Conservation (phyloP, 192 early-diverging fungal genomes). For the Backusella luteola region DNA sequence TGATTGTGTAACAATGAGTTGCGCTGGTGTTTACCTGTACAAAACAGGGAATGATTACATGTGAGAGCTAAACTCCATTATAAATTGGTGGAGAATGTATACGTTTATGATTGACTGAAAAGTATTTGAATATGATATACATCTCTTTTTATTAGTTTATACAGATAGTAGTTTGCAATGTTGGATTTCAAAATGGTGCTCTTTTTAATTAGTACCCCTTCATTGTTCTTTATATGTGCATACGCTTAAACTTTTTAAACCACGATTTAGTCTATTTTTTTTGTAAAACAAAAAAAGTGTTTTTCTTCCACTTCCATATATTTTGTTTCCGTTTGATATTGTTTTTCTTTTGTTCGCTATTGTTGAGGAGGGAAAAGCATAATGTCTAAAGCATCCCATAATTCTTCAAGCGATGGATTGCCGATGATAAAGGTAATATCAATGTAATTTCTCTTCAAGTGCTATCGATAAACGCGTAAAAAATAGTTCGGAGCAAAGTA, state of each 20-base stretch:
- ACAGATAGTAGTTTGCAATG: neutral
- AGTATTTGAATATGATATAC: neutral
- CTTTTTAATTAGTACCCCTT: neutral
- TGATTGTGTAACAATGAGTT: neutral
- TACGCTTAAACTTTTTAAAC: too few species aligned
- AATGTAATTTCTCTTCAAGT: neutral
- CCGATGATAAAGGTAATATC: neutral
- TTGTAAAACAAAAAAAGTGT: neutral
- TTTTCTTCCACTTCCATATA: neutral
- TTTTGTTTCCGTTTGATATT: neutral
- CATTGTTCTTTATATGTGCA: neutral
- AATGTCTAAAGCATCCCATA: neutral
- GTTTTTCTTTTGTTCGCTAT: neutral
- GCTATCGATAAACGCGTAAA: neutral
- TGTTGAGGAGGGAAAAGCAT: neutral
- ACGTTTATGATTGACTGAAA: neutral
- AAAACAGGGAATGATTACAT: neutral
- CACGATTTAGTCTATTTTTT: neutral
- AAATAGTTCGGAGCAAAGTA: slow-evolving; percentile 18
- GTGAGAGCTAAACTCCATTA: neutral
- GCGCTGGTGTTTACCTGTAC: neutral
- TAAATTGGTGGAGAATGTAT: neutral
- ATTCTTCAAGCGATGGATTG: neutral
- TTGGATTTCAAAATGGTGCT: neutral
- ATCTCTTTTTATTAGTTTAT: neutral